phyloP scores from a whole-genome alignment of 257 asterid species.

The Ajuga chamaepitys region DNA sequence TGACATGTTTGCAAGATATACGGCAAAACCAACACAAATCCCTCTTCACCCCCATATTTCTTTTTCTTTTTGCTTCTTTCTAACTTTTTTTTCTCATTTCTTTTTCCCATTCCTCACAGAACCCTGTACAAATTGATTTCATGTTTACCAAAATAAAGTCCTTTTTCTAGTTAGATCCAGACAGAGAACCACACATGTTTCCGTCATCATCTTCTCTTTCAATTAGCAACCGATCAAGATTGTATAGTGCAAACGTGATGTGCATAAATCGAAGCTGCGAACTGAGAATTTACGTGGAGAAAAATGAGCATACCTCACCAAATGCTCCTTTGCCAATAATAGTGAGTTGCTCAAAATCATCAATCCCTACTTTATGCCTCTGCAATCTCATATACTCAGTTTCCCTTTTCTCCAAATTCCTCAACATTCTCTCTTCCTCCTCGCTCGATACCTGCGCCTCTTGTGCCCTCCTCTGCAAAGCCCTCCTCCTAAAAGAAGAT shows the following conservation, averaged over 20 bases:
- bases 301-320: conserved; percentile 54
- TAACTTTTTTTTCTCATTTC: too few relatives aligned
- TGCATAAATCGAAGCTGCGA: background rate
- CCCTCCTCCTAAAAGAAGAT: conserved; percentile 56
- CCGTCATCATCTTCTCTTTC: too few relatives aligned
- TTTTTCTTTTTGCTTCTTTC: background rate
- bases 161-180: background rate
- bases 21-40: background rate
- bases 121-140: too few relatives aligned
- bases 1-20: background rate
- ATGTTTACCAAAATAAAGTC: background rate
- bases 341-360: conserved; percentile 88
- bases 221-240: background rate
- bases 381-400: conserved; percentile 97
- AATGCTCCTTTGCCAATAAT: conserved; percentile 94
- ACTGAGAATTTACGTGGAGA: background rate
- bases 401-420: conserved; percentile 88
- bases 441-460: conserved; percentile 79
- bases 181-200: too few relatives aligned
- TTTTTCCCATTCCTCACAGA: background rate
- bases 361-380: conserved; percentile 96
- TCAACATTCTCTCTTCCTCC: conserved; percentile 80
- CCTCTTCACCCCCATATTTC: background rate
- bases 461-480: conserved; percentile 80
- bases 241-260: background rate